phyloP scores from a whole-genome alignment of 225 moss, liverwort and hornwort species.

The Marchantia paleacea region DNA sequence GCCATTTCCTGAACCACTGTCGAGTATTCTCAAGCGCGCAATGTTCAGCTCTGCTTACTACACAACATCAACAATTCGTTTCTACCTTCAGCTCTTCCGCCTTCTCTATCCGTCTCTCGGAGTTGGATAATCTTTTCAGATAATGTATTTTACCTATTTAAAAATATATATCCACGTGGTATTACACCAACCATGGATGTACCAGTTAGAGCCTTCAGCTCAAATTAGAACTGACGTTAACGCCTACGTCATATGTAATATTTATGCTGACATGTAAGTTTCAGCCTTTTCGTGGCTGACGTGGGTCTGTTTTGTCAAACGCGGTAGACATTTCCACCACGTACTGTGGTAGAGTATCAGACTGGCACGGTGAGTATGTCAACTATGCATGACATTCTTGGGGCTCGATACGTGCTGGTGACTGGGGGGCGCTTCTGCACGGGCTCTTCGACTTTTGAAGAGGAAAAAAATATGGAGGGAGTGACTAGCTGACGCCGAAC shows the following conservation, averaged over 20 bases:
- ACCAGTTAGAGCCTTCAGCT: background rate
- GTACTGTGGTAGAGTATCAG: no score
- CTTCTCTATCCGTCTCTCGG: background rate
- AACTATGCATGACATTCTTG: no score
- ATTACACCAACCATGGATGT: background rate
- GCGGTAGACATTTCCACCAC: no score
- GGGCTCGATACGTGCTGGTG: no score
- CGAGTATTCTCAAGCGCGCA: background rate
- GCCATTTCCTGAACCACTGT: slow-evolving; percentile 23
- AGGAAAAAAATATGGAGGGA: background rate
- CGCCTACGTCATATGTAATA: no score
- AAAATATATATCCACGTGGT: background rate
- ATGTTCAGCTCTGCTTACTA: background rate
- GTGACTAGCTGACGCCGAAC: background rate
- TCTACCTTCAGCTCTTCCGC: background rate
- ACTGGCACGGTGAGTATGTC: no score
- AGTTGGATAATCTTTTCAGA: slow-evolving; percentile 10
- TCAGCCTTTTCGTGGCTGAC: no score
- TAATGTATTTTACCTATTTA: background rate
- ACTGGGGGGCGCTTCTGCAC: background rate
- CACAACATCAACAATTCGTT: background rate
- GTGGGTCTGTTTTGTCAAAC: no score
- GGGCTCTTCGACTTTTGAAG: background rate
- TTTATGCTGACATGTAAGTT: no score
- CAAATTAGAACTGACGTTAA: background rate